Conservation (phyloP, 2,329 filamentous ascomycete genomes). For the Cercospora citrullina region DNA sequence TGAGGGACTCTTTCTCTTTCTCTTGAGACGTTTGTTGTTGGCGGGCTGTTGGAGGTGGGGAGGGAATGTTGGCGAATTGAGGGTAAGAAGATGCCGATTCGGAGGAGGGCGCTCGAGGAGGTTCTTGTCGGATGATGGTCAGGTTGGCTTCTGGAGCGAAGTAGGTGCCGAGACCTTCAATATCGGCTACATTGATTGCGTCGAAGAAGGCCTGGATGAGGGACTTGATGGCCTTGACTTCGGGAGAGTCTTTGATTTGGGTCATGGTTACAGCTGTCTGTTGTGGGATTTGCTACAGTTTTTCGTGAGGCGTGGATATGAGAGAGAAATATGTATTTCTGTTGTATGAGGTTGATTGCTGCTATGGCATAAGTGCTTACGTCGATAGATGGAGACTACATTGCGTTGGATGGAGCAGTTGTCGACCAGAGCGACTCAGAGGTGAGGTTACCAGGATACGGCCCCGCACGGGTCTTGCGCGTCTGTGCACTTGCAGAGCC, state of each 20-base stretch:
- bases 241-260: conserved; percentile 15
- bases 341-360: background rate
- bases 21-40: background rate
- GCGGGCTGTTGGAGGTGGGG: background rate
- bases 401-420: background rate
- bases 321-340: background rate
- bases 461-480: background rate
- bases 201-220: conserved; percentile 29
- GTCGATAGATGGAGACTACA: background rate
- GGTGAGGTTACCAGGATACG: background rate
- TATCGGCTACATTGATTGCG: conserved; percentile 27
- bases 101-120: conserved; percentile 15
- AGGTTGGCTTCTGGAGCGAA: conserved; percentile 77
- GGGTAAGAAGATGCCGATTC: conserved; percentile 30
- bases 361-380: background rate
- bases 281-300: background rate
- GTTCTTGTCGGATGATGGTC: conserved; percentile 27
- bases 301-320: background rate
- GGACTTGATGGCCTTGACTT: conserved; percentile 20
- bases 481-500: background rate
- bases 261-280: conserved; percentile 13
- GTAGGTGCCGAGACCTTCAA: conserved; percentile 63
- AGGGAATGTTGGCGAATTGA: conserved; percentile 11
- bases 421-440: background rate
- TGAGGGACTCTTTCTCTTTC: conserved; percentile 4